phyloP scores from a whole-genome alignment of 1,139 yeast species.

The Diutina ranongensis region DNA sequence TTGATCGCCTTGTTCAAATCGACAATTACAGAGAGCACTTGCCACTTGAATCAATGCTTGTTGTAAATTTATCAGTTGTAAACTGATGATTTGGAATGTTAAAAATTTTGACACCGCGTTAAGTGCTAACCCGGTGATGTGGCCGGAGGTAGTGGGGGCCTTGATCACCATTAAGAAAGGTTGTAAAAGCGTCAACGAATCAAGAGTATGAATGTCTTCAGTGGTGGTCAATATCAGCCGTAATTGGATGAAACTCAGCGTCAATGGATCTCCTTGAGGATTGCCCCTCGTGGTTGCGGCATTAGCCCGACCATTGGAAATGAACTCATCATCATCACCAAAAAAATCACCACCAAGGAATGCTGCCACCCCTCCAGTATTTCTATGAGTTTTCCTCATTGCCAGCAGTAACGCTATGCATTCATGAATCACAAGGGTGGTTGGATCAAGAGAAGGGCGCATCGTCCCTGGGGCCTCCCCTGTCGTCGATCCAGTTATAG shows the following conservation, averaged over 20 bases:
- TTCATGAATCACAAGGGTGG: slow-evolving; percentile 78
- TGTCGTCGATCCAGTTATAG: not conserved
- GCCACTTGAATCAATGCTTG: slow-evolving; percentile 48
- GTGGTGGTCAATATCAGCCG: slow-evolving; percentile 58
- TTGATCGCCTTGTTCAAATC: slow-evolving; percentile 93
- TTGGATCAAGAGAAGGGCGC: slow-evolving; percentile 48
- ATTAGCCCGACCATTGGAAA: slow-evolving; percentile 15
- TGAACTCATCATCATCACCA: slow-evolving; percentile 17
- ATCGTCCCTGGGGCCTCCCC: not conserved
- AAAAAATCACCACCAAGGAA: slow-evolving; percentile 53
- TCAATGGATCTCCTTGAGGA: slow-evolving; percentile 44
- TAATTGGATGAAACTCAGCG: slow-evolving; percentile 73
- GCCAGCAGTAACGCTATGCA: slow-evolving; percentile 81
- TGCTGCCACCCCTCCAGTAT: slow-evolving; percentile 84
- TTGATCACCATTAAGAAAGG: slow-evolving; percentile 85
- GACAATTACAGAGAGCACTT: slow-evolving; percentile 81
- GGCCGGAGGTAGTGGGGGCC: slow-evolving; percentile 77
- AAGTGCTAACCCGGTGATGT: slow-evolving; percentile 74
- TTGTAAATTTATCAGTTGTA: slow-evolving; percentile 33
- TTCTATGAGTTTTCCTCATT: slow-evolving; percentile 78
- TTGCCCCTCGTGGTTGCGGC: not conserved
- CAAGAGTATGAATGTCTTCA: slow-evolving; percentile 43
- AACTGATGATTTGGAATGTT: slow-evolving; percentile 44
- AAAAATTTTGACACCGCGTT: slow-evolving; percentile 64
- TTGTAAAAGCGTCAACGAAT: slow-evolving; percentile 63